Evolutionary conservation across 2,329 filamentous ascomycete genomes (phyloP), one percentile per base, ranked within the genome.

Genomic region (Xylariaceae sp.): DNA sequence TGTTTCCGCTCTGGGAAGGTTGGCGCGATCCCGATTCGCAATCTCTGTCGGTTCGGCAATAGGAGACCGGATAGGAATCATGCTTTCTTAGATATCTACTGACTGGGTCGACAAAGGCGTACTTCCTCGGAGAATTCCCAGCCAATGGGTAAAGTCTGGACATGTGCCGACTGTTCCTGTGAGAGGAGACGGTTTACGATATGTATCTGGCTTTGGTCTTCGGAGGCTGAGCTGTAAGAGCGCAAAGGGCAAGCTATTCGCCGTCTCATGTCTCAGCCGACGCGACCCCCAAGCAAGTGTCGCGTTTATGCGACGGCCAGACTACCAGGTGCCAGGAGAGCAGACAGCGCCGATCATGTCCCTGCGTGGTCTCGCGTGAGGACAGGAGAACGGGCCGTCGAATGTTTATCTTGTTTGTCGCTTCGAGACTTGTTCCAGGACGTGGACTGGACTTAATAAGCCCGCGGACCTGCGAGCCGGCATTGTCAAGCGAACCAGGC

Each of bases 381-480:
- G 23, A 30, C 23, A 30, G 23, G 60, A 35, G 65, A 63, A 65
- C 67, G 68, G 67, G 49, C 64, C 64, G 65, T 59, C 67, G 64
- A 42, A 30, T 30, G 23, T 30, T 30, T 30, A 30, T 30, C 23
- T 30, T 4, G 23, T 30, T 30, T 30, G 23, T 30, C 17, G 44
- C 53, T 17, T 3, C n/a, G 8, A 48, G 50, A 45, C 53, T 53
- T 44, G 15, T 55, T 60, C 23, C 55, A 57, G 55, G 58, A 55
- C 52, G 58, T 63, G 48, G 56, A 49, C 60, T 13, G 3, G 3
- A 35, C 13, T 11, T 15, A 45, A 45, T 44, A 58, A 61, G 59
- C 53, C 58, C 44, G 54, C 67, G 70, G 70, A 71, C 68, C 63
- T 64, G 58, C 67, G 69, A 60, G 70, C 70, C 70, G 70, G 63